Conservation (phyloP, 1,139 yeast genomes). For the Protomyces gravidus region DNA sequence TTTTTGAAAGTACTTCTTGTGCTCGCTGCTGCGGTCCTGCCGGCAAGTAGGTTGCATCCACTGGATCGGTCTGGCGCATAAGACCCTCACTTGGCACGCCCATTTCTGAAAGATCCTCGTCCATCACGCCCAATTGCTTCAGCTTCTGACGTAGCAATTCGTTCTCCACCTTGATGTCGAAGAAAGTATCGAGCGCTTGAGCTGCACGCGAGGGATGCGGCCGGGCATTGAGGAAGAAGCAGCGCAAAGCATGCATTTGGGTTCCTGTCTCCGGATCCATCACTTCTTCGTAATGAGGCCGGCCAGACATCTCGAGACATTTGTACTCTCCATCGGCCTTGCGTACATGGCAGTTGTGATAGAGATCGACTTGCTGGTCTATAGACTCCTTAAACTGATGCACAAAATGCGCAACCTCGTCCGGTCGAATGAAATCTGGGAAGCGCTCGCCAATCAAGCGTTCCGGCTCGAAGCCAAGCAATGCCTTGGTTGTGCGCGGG, state of each 20-base stretch:
- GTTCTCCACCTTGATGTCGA: conserved; percentile 33
- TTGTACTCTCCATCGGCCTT: conserved; percentile 21
- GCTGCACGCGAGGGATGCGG: conserved; percentile 28
- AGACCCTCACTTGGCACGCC: background rate
- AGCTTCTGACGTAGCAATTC: conserved; percentile 28
- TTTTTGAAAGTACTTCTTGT: too few species aligned
- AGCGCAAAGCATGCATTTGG: conserved; percentile 28
- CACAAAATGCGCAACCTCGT: conserved; percentile 36
- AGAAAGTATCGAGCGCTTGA: conserved; percentile 32
- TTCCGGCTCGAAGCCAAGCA: conserved; percentile 33
- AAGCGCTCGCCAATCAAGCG: conserved; percentile 33
- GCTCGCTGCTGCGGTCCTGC: too few species aligned
- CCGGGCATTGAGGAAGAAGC: conserved; percentile 33
- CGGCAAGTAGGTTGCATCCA: too few species aligned
- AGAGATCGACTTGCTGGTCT: conserved; percentile 3
- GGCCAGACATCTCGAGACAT: conserved; percentile 32
- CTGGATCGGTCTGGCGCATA: too few species aligned
- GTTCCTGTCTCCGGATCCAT: conserved; percentile 4
- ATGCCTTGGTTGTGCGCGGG: conserved; percentile 33
- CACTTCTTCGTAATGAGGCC: conserved; percentile 29
- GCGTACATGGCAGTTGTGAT: conserved; percentile 24
- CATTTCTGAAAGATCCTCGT: background rate
- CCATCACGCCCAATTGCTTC: conserved; percentile 2
- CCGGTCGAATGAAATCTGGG: conserved; percentile 36
- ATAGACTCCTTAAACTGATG: conserved; percentile 23